Evolutionary conservation across 2,329 filamentous ascomycete species (phyloP).

Genomic region (Fusarium mangiferae): DNA sequence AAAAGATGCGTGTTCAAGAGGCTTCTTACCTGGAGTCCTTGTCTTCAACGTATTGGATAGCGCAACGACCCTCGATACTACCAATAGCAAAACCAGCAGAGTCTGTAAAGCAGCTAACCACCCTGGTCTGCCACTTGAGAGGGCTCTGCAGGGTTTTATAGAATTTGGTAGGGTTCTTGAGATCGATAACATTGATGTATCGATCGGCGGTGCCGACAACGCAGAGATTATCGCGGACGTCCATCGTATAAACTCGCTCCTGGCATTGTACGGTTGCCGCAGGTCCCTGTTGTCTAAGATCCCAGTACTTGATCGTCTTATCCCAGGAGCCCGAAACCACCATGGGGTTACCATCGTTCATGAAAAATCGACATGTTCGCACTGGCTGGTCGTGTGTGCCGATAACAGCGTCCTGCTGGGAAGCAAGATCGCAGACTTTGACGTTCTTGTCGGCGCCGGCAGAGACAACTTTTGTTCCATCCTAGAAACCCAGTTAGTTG

Average conservation of each 20-base stretch:
- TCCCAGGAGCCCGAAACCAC: conserved; percentile 94
- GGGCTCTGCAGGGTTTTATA: conserved; percentile 98
- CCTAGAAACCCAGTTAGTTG: conserved; percentile 61
- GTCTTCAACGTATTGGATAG: conserved; percentile 98
- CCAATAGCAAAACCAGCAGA: conserved; percentile 93
- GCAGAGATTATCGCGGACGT: conserved; percentile 86
- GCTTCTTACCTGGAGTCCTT: conserved; percentile 81
- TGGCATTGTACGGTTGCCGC: conserved; percentile 74
- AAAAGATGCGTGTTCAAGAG: conserved; percentile 31
- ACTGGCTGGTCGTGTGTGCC: conserved; percentile 88
- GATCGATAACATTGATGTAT: conserved; percentile 94
- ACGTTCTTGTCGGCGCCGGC: conserved; percentile 92
- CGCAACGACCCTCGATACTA: conserved; percentile 95
- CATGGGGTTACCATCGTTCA: conserved; percentile 77
- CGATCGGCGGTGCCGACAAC: conserved; percentile 94
- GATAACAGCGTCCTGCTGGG: conserved; percentile 75
- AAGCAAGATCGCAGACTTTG: conserved; percentile 84
- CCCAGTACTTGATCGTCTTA: conserved; percentile 92
- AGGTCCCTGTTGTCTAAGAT: conserved; percentile 73
- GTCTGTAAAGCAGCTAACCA: conserved; percentile 94
- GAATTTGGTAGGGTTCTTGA: conserved; percentile 87
- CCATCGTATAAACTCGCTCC: conserved; percentile 90
- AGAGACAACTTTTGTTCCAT: conserved; percentile 88
- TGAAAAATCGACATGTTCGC: conserved; percentile 80
- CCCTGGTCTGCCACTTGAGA: conserved; percentile 97